A percentile compares a stretch with the other conserved stretches of the same genome.
phyloP scores from a whole-genome alignment of 805 yeast species.

The Candida berthetii region DNA sequence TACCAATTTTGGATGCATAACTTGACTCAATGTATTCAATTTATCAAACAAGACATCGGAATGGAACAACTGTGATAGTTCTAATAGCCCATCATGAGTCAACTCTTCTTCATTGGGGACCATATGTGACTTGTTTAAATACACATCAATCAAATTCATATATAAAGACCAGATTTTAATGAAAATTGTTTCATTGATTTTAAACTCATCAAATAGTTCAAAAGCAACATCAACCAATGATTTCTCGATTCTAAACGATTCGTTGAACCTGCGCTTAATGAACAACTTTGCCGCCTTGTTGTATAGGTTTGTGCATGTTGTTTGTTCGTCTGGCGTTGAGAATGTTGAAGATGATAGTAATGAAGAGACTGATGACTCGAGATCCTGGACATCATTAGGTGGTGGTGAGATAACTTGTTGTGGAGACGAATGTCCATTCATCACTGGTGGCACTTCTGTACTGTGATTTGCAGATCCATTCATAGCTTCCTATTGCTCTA shows the following conservation, averaged over 20 bases:
- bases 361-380: neutral
- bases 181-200: slow-evolving; percentile 9
- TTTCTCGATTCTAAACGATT: slow-evolving; percentile 7
- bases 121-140: slow-evolving; percentile 9
- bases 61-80: slow-evolving; percentile 3
- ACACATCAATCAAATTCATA: slow-evolving; percentile 19
- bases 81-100: slow-evolving; percentile 1
- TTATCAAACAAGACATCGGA: slow-evolving; percentile 10
- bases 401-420: too few species aligned
- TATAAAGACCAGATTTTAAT: slow-evolving; percentile 18
- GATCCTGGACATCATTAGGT: neutral
- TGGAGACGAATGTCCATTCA: too few species aligned
- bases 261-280: slow-evolving; percentile 17
- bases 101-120: neutral
- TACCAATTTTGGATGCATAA: slow-evolving; percentile 15
- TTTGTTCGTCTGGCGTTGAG: neutral
- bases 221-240: slow-evolving; percentile 6
- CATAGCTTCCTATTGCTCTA: too few species aligned
- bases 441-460: too few species aligned
- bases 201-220: slow-evolving; percentile 4
- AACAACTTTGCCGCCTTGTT: slow-evolving; percentile 18
- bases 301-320: slow-evolving; percentile 3
- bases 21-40: slow-evolving; percentile 5
- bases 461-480: too few species aligned
- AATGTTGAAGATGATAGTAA: neutral